phyloP scores from a whole-genome alignment of 768 basidiomycete species.

The Candolleomyces eurysporus region DNA sequence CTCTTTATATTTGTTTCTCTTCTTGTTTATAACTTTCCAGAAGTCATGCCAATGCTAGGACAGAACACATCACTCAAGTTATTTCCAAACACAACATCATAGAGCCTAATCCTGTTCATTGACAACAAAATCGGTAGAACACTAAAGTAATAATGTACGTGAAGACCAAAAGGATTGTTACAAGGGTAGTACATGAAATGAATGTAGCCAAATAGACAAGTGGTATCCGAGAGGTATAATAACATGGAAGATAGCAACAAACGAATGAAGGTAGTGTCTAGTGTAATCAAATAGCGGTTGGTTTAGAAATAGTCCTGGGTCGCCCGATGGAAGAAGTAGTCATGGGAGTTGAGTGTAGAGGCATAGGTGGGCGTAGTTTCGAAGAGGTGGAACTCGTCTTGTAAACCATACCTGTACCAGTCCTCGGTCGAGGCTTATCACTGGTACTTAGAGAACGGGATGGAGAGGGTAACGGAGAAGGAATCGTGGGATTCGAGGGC shows the following conservation, averaged over 20 bases:
- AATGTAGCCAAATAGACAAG: background rate
- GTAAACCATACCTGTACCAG: constrained; percentile 71
- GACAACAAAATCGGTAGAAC: constrained; percentile 1
- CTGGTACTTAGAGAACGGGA: constrained; percentile 3
- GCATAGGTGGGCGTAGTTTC: constrained; percentile 3
- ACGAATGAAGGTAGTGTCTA: background rate
- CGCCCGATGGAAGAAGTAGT: constrained; percentile 6
- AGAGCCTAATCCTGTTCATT: too few species aligned
- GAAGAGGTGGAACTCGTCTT: constrained; percentile 33
- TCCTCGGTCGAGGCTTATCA: constrained; percentile 50
- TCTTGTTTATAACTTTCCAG: too few species aligned
- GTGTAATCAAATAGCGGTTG: background rate
- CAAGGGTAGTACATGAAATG: constrained; percentile 5
- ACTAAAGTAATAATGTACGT: constrained; percentile 4
- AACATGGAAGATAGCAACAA: background rate
- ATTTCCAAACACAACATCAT: too few species aligned
- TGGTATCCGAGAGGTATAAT: background rate
- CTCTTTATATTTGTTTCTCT: too few species aligned
- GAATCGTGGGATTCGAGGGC: constrained; percentile 2
- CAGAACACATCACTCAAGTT: too few species aligned
- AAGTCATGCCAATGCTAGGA: too few species aligned
- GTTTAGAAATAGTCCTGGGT: background rate
- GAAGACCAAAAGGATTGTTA: background rate
- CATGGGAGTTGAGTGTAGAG: background rate
- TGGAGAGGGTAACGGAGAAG: constrained; percentile 1